These are phyloP conservation scores for Blastocystis sp. DNA, from an alignment of 352 stramenopile species.

Conservation along the genomic window DNA sequence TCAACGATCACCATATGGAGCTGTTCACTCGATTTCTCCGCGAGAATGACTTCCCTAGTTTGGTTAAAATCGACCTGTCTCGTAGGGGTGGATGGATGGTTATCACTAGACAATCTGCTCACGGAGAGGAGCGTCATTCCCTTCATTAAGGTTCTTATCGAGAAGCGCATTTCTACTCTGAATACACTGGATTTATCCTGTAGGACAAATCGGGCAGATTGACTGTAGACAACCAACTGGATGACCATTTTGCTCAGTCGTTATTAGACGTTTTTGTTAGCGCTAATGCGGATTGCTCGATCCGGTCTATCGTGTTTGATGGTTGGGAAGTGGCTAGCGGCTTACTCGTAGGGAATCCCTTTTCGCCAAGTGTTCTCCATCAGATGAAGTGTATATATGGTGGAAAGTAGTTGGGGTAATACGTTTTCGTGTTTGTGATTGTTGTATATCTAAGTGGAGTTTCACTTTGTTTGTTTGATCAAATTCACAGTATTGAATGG, in stretches of 20 bases:
- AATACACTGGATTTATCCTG: constrained; percentile 32
- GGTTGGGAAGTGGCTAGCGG: background rate
- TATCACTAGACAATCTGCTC: constrained; percentile 32
- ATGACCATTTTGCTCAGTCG: constrained; percentile 37
- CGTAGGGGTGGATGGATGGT: background rate
- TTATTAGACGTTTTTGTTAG: constrained; percentile 36
- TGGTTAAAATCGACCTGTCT: constrained; percentile 22
- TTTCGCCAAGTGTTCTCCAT: background rate
- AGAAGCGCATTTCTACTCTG: constrained; percentile 1
- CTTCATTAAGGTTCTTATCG: constrained; percentile 30
- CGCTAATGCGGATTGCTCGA: background rate
- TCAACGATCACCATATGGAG: constrained; percentile 30
- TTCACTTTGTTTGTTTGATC: background rate
- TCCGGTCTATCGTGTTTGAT: constrained; percentile 24
- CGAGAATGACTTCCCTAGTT: constrained; percentile 20
- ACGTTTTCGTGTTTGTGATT: background rate
- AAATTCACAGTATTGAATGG: constrained; percentile 44
- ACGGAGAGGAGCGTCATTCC: constrained; percentile 32
- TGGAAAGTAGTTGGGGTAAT: background rate
- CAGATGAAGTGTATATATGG: constrained; percentile 57
- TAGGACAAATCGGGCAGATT: background rate
- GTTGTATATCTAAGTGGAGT: background rate
- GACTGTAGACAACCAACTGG: constrained; percentile 24
- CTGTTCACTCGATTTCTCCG: constrained; percentile 1
- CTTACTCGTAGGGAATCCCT: constrained; percentile 4